A percentile compares a stretch with the other conserved stretches of the same genome.
Evolutionary conservation across 768 basidiomycete genomes (phyloP).

Genomic region (Naganishia vishniacii): DNA sequence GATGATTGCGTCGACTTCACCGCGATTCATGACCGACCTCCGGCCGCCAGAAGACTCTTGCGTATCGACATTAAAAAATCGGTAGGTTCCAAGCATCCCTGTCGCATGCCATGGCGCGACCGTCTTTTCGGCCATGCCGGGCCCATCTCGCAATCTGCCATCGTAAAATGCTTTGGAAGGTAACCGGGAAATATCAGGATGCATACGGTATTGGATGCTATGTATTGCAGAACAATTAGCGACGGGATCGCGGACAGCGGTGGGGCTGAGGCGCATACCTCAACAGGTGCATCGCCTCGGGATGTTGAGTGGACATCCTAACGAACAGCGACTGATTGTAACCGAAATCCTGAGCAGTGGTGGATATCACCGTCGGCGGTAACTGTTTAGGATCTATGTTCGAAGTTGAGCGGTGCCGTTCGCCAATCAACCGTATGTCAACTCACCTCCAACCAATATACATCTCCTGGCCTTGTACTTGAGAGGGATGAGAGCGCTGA

Average conservation of each 20-base stretch:
- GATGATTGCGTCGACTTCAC: slow-evolving; percentile 70
- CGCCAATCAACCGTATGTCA: too few relatives aligned
- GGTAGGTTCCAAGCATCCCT: slow-evolving; percentile 73
- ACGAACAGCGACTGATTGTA: slow-evolving; percentile 89
- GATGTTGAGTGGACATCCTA: slow-evolving; percentile 70
- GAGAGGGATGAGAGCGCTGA: slow-evolving; percentile 88
- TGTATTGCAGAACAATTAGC: neutral
- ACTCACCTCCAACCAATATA: slow-evolving; percentile 82
- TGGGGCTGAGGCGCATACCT: slow-evolving; percentile 59
- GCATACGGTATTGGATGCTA: slow-evolving; percentile 99
- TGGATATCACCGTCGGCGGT: slow-evolving; percentile 82
- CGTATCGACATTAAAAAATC: slow-evolving; percentile 79
- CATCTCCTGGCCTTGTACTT: slow-evolving; percentile 77
- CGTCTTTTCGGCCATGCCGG: slow-evolving; percentile 78
- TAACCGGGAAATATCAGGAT: slow-evolving; percentile 84
- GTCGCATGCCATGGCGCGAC: slow-evolving; percentile 76
- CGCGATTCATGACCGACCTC: slow-evolving; percentile 68
- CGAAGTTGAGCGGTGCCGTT: slow-evolving; percentile 15
- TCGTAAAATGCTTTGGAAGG: slow-evolving; percentile 86
- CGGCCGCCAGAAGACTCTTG: slow-evolving; percentile 59
- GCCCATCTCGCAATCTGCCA: slow-evolving; percentile 73
- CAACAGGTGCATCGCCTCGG: slow-evolving; percentile 81
- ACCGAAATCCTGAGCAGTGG: slow-evolving; percentile 58
- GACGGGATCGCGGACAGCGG: neutral
- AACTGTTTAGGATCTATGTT: slow-evolving; percentile 61